Evolutionary conservation across 768 basidiomycete species (phyloP), one percentile per base, ranked within the genome.

Genomic region (Termitomyces heimii): DNA sequence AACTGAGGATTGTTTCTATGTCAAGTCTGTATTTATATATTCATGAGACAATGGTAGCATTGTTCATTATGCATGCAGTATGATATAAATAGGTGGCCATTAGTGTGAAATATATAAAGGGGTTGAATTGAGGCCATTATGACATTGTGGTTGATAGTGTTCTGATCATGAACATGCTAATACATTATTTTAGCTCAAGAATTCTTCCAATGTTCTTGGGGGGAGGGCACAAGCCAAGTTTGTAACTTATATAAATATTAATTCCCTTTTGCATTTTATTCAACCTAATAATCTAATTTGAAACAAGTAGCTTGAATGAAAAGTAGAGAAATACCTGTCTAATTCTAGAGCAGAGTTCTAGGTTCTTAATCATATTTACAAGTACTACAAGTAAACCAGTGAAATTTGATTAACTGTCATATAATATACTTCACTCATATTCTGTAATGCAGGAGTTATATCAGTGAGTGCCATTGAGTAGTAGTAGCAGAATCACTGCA

Each of bases 241-340:
- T 57, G 26, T 52, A 44, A 3, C 44, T 44, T 0, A 57, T 13
- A 18, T 57, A 57, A n/a, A 8, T 22, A 8, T 51, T 12, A 1
- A 57, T 52, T 10, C 43, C 50, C 10, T 53, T 49, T 14, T 52
- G 50, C 49, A 57, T 35, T 5, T 57, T 26, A 28, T n/a, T n/a
- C n/a, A n/a, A n/a, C n/a, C n/a, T n/a, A n/a, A n/a, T n/a, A n/a
- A n/a, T 57, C 49, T 22, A 51, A 26, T 35, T 49, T 57, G 26
- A 2, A 16, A 7, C 5, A 35, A 10, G 18, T 9, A 37, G 18
- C 8, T 44, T n/a, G 20, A 6, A 2, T 16, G 4, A 10, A 18
- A 1, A 3, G 26, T 2, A 3, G 8, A 35, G 16, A 5, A 14
- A 26, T 29, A 54, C 54, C 54, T 45, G 24, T 54, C 32, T 24